Base-by-base conservation (phyloP, 176 grass and related monocot genomes). In the Aegilops bicornis region DNA sequence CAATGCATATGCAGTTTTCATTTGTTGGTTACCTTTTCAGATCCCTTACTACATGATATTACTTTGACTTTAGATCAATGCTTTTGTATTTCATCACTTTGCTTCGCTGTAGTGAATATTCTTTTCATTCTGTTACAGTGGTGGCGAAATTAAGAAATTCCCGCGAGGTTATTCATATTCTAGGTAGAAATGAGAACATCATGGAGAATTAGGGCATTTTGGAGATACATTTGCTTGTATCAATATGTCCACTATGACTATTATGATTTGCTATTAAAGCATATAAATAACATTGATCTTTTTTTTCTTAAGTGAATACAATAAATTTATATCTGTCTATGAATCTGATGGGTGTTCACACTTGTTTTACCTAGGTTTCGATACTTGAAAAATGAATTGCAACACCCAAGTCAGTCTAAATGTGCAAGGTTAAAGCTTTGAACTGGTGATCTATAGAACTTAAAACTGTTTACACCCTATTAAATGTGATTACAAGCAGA, bases 121-220 rank as follows among this genome's bases (percentile, higher is more conserved):
- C 59, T 87, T 84, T 68, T 59, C 4, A 76, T 60, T 84, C 23
- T 65, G 30, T 73, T 64, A 23, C 36, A 73, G 1, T 67, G 58
- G 22, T 66, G 12, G 17, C 13, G 16, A 61, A 56, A 73, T 76
- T 30, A 73, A 11, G 58, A 45, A 75, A 64, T 22, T 22, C 42
- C 30, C 14, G 19, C 11, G 31, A 76, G 37, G 39, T 3, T 39
- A 45, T 25, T 73, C n/a, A 50, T 16, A 47, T 50, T 75, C 13
- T 75, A 29, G 72, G 42, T 75, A 75, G 42, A 50, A 29, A 50
- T 48, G 43, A 75, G 72, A 76, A 54, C 16, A 8, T 76, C 16
- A 20, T 76, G 45, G 45, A 47, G 70, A 73, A 43, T 42, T 15
- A 73, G 70, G 45, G 70, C 11, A 43, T 45, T 73, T 69, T 73